Evolutionary conservation across 176 grass and related monocot species (phyloP).

Genomic region (Triticum aestivum): IWGSC_CS_RefSeq_v2.1 NC_057794.1:553497333-553497832

Average conservation of each 20-base stretch:
- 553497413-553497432: neutral
- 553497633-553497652: too few species aligned
- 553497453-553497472: neutral
- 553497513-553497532: too few species aligned
- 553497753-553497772: too few species aligned
- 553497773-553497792: too few species aligned
- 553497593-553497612: too few species aligned
- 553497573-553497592: neutral
- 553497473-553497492: neutral
- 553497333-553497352: slow-evolving; percentile 43
- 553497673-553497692: too few species aligned
- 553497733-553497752: slow-evolving; percentile 19
- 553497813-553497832: neutral
- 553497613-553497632: too few species aligned
- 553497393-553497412: neutral
- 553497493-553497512: neutral
- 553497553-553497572: neutral
- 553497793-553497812: neutral
- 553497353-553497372: neutral
- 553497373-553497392: slow-evolving; percentile 14
- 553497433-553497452: neutral
- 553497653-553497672: too few species aligned
- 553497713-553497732: too few species aligned
- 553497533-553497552: neutral
- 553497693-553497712: too few species aligned